Evolutionary conservation across 495 filamentous ascomycete genomes (phyloP), one percentile per base, ranked within the genome.

Genomic region (Trichoderma virens): DNA sequence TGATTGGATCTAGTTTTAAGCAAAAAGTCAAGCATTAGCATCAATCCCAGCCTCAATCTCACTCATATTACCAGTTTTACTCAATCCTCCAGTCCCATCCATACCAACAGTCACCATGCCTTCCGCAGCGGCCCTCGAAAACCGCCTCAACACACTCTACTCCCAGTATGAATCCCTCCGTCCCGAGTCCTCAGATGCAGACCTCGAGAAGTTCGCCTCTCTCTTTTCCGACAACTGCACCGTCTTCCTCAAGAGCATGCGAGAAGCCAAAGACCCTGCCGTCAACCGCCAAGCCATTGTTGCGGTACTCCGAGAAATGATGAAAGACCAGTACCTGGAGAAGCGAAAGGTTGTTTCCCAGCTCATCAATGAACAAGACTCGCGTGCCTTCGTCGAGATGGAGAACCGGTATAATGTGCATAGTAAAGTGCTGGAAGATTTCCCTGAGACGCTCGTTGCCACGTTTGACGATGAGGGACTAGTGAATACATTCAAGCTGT

Each of bases 201-300:
- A 66, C 6, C 64, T 70, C 59, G 43, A 45, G 14, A 39, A 54
- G 6, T 66, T 70, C 30, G 66, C 61, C 41, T 41, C 38, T 34
- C 66, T 66, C 63, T 70, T 70, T 43, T 32, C 59, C 54, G 56
- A 66, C 18, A 28, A 64, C 64, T 68, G 68, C 64, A 66, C 23
- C 23, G 66, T 63, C 16, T 68, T 51, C n/a, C 62, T 70, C 0
- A 56, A 61, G 14, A 66, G 66, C 64, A 70, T 70, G 68, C 68
- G 68, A 11, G 66, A 68, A 61, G 30, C 65, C 23, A 27, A 62
- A 0, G 8, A 45, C 1, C 68, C 68, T 2, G 59, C 39, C 62
- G 34, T 64, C 47, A 66, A 66, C 20, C 60, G 66, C 1, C 7
- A 62, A 7, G 67, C 51, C 28, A 51, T 68, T 31, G 43, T 66